These are phyloP conservation scores for Withania somnifera DNA, from an alignment of 305 asterid species.

Conservation along the genomic window DNA sequence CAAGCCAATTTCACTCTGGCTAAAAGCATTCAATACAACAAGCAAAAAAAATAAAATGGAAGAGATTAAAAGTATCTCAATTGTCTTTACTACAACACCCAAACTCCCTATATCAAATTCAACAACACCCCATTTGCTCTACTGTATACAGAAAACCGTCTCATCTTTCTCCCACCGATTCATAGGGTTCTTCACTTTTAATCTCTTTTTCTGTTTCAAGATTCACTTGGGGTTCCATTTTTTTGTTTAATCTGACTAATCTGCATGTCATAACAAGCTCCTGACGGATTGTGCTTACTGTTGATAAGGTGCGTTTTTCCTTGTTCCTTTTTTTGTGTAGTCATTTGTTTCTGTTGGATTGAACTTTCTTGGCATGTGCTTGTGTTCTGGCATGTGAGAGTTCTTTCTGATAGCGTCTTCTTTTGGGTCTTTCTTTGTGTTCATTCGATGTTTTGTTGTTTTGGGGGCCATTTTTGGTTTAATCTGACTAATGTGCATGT, in stretches of 20 bases:
- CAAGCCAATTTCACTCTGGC: neutral
- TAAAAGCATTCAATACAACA: neutral
- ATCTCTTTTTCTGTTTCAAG: neutral
- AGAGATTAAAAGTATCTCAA: no score
- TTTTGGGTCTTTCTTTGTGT: no score
- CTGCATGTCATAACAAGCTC: neutral
- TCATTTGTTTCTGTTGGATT: neutral
- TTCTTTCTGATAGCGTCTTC: no score
- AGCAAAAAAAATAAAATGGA: no score
- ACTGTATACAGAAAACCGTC: neutral
- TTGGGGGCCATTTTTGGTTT: neutral
- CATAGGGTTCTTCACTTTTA: neutral
- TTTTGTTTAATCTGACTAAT: neutral
- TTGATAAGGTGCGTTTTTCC: neutral
- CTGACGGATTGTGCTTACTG: neutral
- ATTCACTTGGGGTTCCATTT: neutral
- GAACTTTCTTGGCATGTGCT: no score
- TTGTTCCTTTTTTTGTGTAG: no score
- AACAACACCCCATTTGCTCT: neutral
- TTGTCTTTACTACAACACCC: slow-evolving; percentile 36
- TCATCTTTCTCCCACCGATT: neutral
- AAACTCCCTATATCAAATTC: slow-evolving; percentile 1
- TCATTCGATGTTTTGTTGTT: no score
- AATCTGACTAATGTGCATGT: neutral
- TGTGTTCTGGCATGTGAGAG: no score